A percentile compares a stretch with the other conserved stretches of the same genome.
Evolutionary conservation across 768 basidiomycete genomes (phyloP).

Genomic region (Tylopilus balloui): DNA sequence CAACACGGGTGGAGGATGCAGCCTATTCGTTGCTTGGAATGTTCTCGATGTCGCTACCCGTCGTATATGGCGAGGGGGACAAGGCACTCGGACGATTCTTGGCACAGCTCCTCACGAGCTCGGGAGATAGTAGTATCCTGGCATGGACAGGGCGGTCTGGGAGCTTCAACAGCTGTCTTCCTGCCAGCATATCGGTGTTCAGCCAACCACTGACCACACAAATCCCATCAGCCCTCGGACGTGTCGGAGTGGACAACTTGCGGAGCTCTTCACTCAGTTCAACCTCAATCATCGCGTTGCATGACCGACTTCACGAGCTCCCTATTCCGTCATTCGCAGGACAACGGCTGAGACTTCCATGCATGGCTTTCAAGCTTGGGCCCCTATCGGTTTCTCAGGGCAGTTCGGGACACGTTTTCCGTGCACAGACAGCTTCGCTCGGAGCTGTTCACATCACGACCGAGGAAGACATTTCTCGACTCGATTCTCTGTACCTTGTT

Average conservation of each 20-base stretch:
- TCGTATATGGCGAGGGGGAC: neutral
- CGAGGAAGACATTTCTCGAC: neutral
- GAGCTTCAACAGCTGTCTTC: constrained; percentile 1
- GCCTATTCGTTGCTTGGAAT: constrained; percentile 1
- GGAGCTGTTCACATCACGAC: neutral
- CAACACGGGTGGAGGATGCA: neutral
- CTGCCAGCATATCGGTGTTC: neutral
- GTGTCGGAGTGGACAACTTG: neutral
- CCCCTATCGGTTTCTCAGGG: neutral
- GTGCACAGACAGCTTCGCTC: neutral
- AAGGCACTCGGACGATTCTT: neutral
- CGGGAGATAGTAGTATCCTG: neutral
- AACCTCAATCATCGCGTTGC: neutral
- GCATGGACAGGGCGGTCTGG: neutral
- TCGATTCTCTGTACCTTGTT: neutral
- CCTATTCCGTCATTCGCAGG: neutral
- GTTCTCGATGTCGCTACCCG: neutral
- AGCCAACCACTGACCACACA: neutral
- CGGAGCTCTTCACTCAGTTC: neutral
- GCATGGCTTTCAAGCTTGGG: neutral
- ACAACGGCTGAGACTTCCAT: neutral
- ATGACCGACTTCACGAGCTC: neutral
- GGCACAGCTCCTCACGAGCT: neutral
- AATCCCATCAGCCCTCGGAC: neutral
- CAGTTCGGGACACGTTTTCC: neutral